Evolutionary conservation across 306 rosid species (phyloP).

Genomic region (Rosa rugosa): DNA sequence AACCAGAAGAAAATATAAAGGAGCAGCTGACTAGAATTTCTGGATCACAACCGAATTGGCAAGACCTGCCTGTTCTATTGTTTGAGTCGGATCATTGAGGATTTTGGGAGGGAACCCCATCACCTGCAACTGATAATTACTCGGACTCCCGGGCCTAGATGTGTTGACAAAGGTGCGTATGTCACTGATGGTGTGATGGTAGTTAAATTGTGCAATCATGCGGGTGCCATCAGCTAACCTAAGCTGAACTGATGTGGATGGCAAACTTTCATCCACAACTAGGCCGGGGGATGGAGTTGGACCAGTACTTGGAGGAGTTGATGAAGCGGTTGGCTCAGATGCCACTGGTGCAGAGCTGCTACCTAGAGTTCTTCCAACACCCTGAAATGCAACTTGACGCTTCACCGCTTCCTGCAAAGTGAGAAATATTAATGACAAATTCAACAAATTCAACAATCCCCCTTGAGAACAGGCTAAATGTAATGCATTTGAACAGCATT

Average conservation of each 20-base stretch:
- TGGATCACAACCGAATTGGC: slow-evolving; percentile 94
- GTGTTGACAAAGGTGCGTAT: slow-evolving; percentile 71
- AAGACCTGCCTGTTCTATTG: slow-evolving; percentile 84
- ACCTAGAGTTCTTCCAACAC: slow-evolving; percentile 94
- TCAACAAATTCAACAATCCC: neutral
- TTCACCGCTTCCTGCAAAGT: slow-evolving; percentile 72
- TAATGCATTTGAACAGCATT: neutral
- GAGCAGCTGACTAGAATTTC: slow-evolving; percentile 56
- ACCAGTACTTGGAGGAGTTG: slow-evolving; percentile 37
- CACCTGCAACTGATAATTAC: slow-evolving; percentile 74
- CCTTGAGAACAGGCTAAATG: neutral
- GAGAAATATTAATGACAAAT: slow-evolving; percentile 7
- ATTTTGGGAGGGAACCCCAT: slow-evolving; percentile 96
- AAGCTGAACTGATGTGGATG: slow-evolving; percentile 79
- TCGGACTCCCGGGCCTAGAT: slow-evolving; percentile 61
- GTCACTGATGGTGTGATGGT: slow-evolving; percentile 60
- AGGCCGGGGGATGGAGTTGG: slow-evolving; percentile 42
- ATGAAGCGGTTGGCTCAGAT: slow-evolving; percentile 41
- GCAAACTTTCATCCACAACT: slow-evolving; percentile 72
- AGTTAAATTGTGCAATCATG: slow-evolving; percentile 64
- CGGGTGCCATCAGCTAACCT: slow-evolving; percentile 95
- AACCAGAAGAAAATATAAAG: slow-evolving; percentile 12
- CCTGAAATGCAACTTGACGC: slow-evolving; percentile 68
- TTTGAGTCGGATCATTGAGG: slow-evolving; percentile 62
- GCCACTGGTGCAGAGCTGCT: slow-evolving; percentile 62